Evolutionary conservation across 306 rosid genomes (phyloP).

Genomic region (Cicer yamashitae): DNA sequence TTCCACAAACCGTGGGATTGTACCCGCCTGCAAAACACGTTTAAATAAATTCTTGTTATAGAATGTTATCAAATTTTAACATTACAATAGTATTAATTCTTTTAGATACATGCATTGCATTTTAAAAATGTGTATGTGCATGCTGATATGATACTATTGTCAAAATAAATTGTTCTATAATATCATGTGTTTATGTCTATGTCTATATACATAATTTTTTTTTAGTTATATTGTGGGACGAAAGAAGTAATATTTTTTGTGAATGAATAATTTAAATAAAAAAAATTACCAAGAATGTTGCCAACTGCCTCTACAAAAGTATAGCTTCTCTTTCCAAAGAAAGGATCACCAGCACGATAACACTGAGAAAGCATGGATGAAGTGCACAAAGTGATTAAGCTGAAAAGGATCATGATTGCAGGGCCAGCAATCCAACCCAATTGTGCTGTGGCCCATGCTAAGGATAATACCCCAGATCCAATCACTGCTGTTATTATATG

Average conservation of each 20-base stretch:
- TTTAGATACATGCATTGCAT: neutral
- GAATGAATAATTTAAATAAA: no score
- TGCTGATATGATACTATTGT: no score
- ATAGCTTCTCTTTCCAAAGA: conserved; percentile 52
- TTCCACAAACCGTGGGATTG: conserved; percentile 47
- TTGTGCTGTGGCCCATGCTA: conserved; percentile 68
- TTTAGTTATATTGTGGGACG: neutral
- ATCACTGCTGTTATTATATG: conserved; percentile 70
- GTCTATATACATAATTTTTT: neutral
- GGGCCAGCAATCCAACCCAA: conserved; percentile 72
- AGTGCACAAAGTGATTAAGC: conserved; percentile 47
- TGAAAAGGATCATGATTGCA: conserved; percentile 46
- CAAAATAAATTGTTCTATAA: no score
- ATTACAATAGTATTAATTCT: neutral
- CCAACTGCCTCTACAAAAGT: conserved; percentile 55
- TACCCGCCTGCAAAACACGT: conserved; percentile 49
- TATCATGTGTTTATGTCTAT: no score
- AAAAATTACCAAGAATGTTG: conserved; percentile 51
- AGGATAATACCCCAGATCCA: conserved; percentile 65
- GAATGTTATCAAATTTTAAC: neutral
- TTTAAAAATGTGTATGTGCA: neutral
- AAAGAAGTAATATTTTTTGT: no score
- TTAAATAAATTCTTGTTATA: neutral
- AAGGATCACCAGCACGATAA: conserved; percentile 53
- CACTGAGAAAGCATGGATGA: conserved; percentile 52